Evolutionary conservation across 1,284 basidiomycete genomes (phyloP).

Genomic region (Blastosporella zonata): DNA sequence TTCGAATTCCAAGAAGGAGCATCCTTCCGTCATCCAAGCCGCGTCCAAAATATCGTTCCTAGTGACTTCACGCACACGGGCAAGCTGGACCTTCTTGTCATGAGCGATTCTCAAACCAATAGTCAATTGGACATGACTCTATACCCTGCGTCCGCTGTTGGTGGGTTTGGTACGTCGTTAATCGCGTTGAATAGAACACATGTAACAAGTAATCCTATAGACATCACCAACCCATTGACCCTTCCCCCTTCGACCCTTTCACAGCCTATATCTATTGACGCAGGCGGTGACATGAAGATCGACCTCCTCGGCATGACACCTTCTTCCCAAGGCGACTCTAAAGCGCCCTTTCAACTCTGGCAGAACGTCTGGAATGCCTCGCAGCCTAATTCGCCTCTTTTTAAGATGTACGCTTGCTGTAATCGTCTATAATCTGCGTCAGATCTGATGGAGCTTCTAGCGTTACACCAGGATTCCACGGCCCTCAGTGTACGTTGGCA

Average conservation of each 20-base stretch:
- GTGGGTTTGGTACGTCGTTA: slow-evolving; percentile 62
- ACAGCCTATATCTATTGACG: slow-evolving; percentile 87
- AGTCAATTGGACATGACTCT: slow-evolving; percentile 63
- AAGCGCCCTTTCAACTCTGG: slow-evolving; percentile 61
- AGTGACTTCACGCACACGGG: slow-evolving; percentile 94
- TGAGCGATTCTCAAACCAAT: slow-evolving; percentile 57
- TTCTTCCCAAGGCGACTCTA: slow-evolving; percentile 33
- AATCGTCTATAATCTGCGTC: neutral
- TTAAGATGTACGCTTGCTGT: slow-evolving; percentile 51
- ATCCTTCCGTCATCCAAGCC: slow-evolving; percentile 52
- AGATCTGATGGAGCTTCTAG: slow-evolving; percentile 8
- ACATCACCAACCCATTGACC: slow-evolving; percentile 42
- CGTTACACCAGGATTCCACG: slow-evolving; percentile 50
- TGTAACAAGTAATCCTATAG: slow-evolving; percentile 20
- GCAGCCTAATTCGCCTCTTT: slow-evolving; percentile 46
- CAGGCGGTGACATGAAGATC: slow-evolving; percentile 85
- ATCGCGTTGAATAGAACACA: neutral
- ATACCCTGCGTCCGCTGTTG: slow-evolving; percentile 60
- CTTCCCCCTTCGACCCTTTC: slow-evolving; percentile 64
- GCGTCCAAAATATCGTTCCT: slow-evolving; percentile 79
- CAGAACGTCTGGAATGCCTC: slow-evolving; percentile 73
- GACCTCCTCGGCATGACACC: slow-evolving; percentile 79
- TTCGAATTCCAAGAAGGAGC: slow-evolving; percentile 60
- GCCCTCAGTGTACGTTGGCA: slow-evolving; percentile 68
- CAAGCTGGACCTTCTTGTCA: slow-evolving; percentile 85